Percentiles rank a stretch among this genome's conserved stretches.
Conservation (phyloP, 495 filamentous ascomycete genomes). For the Penicillium steckii region DNA sequence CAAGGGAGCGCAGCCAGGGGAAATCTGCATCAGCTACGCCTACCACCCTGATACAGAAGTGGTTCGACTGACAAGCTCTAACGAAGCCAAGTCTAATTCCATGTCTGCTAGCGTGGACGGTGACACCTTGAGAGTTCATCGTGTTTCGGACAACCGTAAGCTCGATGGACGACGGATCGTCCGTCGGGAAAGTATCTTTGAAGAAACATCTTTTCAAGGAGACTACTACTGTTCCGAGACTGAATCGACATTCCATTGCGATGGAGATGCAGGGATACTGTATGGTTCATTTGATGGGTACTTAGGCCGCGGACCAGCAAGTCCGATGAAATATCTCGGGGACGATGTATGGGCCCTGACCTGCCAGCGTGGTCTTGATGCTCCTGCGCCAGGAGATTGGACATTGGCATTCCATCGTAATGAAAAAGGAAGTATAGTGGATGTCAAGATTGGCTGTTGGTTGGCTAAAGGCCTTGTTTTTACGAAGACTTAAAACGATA, state of each 20-base stretch:
- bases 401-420: slow-evolving; percentile 27
- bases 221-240: slow-evolving; percentile 26
- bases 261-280: slow-evolving; percentile 22
- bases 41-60: slow-evolving; percentile 2
- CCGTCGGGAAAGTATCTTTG: slow-evolving; percentile 2
- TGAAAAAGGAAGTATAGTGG: slow-evolving; percentile 11
- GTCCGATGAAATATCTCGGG: slow-evolving; percentile 26
- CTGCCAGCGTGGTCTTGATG: slow-evolving; percentile 33
- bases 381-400: slow-evolving; percentile 35
- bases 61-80: slow-evolving; percentile 9
- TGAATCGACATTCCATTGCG: slow-evolving; percentile 32
- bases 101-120: slow-evolving; percentile 20
- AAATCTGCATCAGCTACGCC: slow-evolving; percentile 21
- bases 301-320: slow-evolving; percentile 24
- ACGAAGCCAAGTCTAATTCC: slow-evolving; percentile 1
- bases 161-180: slow-evolving; percentile 23
- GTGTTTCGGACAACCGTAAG: slow-evolving; percentile 23
- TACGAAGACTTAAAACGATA: slow-evolving; percentile 7
- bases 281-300: slow-evolving; percentile 35
- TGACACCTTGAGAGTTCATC: slow-evolving; percentile 20
- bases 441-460: slow-evolving; percentile 34
- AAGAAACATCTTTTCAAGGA: slow-evolving; percentile 14
- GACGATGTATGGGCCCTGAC: slow-evolving; percentile 31
- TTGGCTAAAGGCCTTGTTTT: slow-evolving; percentile 25
- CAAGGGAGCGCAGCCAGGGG: slow-evolving; percentile 11